Percentiles rank a stretch among this genome's conserved stretches.
Evolutionary conservation across 2,329 filamentous ascomycete genomes (phyloP).

Genomic region (Venturia asperata): DNA sequence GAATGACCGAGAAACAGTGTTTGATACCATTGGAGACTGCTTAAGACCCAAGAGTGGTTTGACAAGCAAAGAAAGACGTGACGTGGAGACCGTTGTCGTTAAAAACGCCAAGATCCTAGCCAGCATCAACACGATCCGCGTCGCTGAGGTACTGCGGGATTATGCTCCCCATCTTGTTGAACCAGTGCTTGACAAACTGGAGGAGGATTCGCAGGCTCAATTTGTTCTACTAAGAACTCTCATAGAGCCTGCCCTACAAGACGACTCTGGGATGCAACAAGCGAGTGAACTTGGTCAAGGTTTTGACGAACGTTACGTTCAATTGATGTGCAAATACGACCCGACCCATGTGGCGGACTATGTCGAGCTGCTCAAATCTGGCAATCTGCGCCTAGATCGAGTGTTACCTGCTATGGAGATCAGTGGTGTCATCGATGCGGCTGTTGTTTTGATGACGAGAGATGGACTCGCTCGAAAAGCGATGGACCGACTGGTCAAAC

Average conservation of each 20-base stretch:
- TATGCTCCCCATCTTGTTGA: constrained; percentile 59
- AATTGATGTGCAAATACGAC: constrained; percentile 83
- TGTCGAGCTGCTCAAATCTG: constrained; percentile 65
- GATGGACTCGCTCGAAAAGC: constrained; percentile 78
- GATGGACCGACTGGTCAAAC: constrained; percentile 76
- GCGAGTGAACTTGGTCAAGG: constrained; percentile 38
- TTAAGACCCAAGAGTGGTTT: constrained; percentile 58
- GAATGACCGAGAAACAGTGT: constrained; percentile 66
- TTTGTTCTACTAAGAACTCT: constrained; percentile 71
- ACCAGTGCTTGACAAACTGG: constrained; percentile 55
- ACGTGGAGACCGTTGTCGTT: constrained; percentile 62
- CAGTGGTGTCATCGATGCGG: constrained; percentile 84
- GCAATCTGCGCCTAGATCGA: constrained; percentile 70
- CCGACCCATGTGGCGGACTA: constrained; percentile 78
- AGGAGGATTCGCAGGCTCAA: constrained; percentile 56
- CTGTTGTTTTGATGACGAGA: constrained; percentile 80
- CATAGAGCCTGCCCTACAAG: constrained; percentile 52
- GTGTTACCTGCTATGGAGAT: constrained; percentile 83
- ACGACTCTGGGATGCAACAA: background rate
- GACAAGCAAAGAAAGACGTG: constrained; percentile 61
- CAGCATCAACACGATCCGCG: constrained; percentile 55
- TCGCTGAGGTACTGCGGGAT: constrained; percentile 58
- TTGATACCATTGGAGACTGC: constrained; percentile 70
- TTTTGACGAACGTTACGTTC: constrained; percentile 77
- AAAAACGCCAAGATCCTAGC: constrained; percentile 60